A percentile compares a stretch with the other conserved stretches of the same genome.
These are phyloP conservation scores for Saccharomycopsis malanga DNA, from an alignment of 805 yeast species.

Conservation along the genomic window DNA sequence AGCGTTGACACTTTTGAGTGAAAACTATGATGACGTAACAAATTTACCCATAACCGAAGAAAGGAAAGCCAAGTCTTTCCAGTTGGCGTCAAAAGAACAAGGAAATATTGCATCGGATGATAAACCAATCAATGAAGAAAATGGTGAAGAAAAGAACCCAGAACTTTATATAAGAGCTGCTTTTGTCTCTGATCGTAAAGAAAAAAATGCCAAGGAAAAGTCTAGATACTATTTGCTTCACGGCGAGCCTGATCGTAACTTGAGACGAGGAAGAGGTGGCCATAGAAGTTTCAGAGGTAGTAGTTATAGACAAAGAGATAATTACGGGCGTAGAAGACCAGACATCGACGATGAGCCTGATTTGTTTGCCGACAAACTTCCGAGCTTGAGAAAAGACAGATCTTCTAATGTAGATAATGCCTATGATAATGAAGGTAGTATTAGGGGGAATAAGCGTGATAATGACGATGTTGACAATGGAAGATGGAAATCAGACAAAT, in stretches of 20 bases:
- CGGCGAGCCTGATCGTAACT: constrained; percentile 54
- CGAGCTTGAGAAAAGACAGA: constrained; percentile 24
- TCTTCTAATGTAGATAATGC: constrained; percentile 7
- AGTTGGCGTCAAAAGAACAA: constrained; percentile 21
- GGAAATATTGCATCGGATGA: constrained; percentile 23
- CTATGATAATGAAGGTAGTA: constrained; percentile 4
- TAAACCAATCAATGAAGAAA: constrained; percentile 30
- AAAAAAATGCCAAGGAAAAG: constrained; percentile 46
- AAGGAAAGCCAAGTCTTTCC: constrained; percentile 25
- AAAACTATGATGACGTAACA: constrained; percentile 21
- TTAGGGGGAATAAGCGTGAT: constrained; percentile 1
- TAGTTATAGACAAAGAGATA: constrained; percentile 8
- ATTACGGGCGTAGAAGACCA: not conserved
- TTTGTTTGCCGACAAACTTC: constrained; percentile 32
- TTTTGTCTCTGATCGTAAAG: constrained; percentile 47
- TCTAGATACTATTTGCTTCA: constrained; percentile 61
- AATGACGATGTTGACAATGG: constrained; percentile 6
- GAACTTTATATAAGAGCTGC: constrained; percentile 43
- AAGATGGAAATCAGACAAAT: constrained; percentile 14
- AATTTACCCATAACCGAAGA: constrained; percentile 20
- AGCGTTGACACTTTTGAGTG: constrained; percentile 34
- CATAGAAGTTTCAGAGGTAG: not conserved
- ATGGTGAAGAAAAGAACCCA: constrained; percentile 30
- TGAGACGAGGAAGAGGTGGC: constrained; percentile 20
- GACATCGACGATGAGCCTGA: constrained; percentile 30